Percentiles rank a stretch among this genome's conserved stretches.
phyloP scores from a whole-genome alignment of 2,329 filamentous ascomycete species.

The Decorospora gaudefroyi region DNA sequence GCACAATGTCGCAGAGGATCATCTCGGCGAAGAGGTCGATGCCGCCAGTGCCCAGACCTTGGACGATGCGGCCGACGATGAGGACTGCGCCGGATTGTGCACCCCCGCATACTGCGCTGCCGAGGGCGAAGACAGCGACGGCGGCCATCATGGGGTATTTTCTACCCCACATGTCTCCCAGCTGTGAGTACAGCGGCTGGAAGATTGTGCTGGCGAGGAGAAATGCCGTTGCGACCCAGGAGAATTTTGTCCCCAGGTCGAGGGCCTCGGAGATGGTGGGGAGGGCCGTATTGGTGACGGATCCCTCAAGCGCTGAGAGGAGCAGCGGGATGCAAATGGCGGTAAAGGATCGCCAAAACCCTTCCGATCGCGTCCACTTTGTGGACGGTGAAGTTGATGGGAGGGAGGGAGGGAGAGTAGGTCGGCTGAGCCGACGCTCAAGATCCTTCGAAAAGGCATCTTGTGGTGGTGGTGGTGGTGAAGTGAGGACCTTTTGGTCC shows the following conservation, averaged over 20 bases:
- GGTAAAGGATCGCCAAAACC: slow-evolving; percentile 40
- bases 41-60: slow-evolving; percentile 58
- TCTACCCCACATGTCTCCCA: slow-evolving; percentile 60
- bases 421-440: slow-evolving; percentile 4
- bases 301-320: slow-evolving; percentile 43
- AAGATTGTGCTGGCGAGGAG: slow-evolving; percentile 48
- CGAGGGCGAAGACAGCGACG: slow-evolving; percentile 56
- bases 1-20: slow-evolving; percentile 58
- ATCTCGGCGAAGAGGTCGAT: slow-evolving; percentile 54
- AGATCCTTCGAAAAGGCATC: too few relatives aligned
- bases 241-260: slow-evolving; percentile 31
- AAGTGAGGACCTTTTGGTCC: too few relatives aligned
- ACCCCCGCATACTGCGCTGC: slow-evolving; percentile 58
- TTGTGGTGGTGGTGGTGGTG: too few relatives aligned
- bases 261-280: slow-evolving; percentile 46
- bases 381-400: slow-evolving; percentile 7
- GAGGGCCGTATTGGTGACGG: slow-evolving; percentile 50
- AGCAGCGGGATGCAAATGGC: slow-evolving; percentile 32
- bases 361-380: slow-evolving; percentile 24
- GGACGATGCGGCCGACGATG: slow-evolving; percentile 60
- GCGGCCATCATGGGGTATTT: slow-evolving; percentile 45
- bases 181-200: slow-evolving; percentile 58
- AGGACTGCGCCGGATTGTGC: slow-evolving; percentile 54
- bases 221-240: slow-evolving; percentile 36
- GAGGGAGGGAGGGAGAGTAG: slow-evolving; percentile 9